Base-by-base conservation (phyloP, 2,329 filamentous ascomycete species). In the Talaromyces sp. region DNA sequence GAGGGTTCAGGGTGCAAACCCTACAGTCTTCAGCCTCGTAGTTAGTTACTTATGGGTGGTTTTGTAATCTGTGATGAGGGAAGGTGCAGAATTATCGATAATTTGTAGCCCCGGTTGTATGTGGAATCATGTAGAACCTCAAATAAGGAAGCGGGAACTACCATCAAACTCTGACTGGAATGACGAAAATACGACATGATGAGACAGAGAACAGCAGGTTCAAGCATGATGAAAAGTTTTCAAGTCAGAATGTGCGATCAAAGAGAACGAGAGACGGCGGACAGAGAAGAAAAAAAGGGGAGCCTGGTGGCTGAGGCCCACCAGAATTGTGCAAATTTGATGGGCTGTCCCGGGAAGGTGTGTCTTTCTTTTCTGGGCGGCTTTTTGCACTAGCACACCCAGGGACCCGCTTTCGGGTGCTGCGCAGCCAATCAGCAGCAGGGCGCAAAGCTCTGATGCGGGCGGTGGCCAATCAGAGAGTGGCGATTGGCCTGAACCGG, bases 401-500 rank as follows among this genome's bases (percentile, higher is more conserved):
- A 36, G 11, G 70, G 63, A 65, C 61, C 72, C 71, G 68, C 67
- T 65, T 66, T 69, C 65, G 68, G 68, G 68, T 67, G 53, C 51
- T 27, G 43, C 13, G 10, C 59, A 64, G 51, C 74, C 72, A 77
- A 76, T 76, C 38, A 70, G 22, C 59, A 43, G 8, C 27, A 17
- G 31, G 40, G 58, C 53, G 64, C 65, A 54, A 68, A 67, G 70
- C 68, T 70, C 70, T 70, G 70, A 67, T 71, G 71, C 72, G 70
- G 68, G 60, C 15, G 6, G 3, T 11, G 69, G 62, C 76, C 74
- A 78, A 77, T 77, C 69, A 76, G 53, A 13, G 25, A 36, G 49
- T 59, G 69, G 56, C 58, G 69, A 74, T 73, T 74, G 69, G 70
- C 71, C 69, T 73, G 70, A 72, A 69, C 74, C 72, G 71, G 74